A percentile compares a stretch with the other conserved stretches of the same genome.
These are phyloP conservation scores for Prototheca cutis DNA, from an alignment of 163 green algal species.

Conservation along the genomic window DNA sequence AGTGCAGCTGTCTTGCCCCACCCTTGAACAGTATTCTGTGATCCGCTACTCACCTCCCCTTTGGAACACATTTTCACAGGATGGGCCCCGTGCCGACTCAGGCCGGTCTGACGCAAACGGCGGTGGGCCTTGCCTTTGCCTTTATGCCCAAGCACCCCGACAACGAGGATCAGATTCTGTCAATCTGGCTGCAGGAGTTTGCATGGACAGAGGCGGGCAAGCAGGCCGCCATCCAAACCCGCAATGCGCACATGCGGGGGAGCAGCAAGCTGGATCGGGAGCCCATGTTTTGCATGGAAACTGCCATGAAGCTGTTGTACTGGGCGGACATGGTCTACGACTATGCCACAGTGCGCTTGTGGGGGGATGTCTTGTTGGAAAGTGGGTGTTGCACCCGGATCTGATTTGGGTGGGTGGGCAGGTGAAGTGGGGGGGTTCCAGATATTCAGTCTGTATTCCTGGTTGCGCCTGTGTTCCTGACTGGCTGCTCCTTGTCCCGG, in stretches of 20 bases:
- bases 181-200: slow-evolving; percentile 45
- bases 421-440: too few species aligned
- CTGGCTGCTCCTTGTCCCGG: too few species aligned
- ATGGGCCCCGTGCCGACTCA: slow-evolving; percentile 24
- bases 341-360: neutral
- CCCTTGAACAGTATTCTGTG: too few species aligned
- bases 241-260: slow-evolving; percentile 5
- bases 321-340: slow-evolving; percentile 27
- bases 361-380: neutral
- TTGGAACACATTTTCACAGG: neutral
- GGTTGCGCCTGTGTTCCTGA: too few species aligned
- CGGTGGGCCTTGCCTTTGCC: slow-evolving; percentile 3
- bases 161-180: slow-evolving; percentile 7
- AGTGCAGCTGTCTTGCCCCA: too few species aligned
- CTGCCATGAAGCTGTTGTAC: slow-evolving; percentile 31
- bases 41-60: too few species aligned
- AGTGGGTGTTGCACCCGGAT: too few species aligned
- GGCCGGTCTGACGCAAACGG: neutral
- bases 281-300: slow-evolving; percentile 49
- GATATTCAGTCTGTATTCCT: too few species aligned
- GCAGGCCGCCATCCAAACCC: slow-evolving; percentile 6
- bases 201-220: slow-evolving; percentile 37
- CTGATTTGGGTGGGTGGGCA: too few species aligned
- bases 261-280: slow-evolving; percentile 9
- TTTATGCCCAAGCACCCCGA: slow-evolving; percentile 21